A percentile compares a stretch with the other conserved stretches of the same genome.
phyloP scores from a whole-genome alignment of 1,284 basidiomycete species.

The Ustilago xerochloae region DNA sequence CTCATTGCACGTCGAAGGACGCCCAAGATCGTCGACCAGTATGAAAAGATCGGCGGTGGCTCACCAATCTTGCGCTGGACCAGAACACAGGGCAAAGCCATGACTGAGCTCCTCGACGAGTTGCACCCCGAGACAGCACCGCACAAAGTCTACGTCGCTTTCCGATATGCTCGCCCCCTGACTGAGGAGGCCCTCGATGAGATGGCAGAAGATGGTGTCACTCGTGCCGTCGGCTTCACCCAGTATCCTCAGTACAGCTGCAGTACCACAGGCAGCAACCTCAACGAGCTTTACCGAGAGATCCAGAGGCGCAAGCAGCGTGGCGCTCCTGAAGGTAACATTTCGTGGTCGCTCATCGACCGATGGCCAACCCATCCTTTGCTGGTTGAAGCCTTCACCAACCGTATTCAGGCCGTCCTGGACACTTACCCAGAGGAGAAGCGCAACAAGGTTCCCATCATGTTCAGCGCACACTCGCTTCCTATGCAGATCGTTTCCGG shows the following conservation, averaged over 20 bases:
- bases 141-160: constrained; percentile 87
- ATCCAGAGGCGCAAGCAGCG: constrained; percentile 69
- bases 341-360: constrained; percentile 98
- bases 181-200: constrained; percentile 84
- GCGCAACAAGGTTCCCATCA: constrained; percentile 81
- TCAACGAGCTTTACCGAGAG: constrained; percentile 86
- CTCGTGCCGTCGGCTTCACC: constrained; percentile 92
- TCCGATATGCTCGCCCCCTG: constrained; percentile 81
- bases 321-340: constrained; percentile 71
- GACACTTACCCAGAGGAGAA: constrained; percentile 77
- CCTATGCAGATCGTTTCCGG: constrained; percentile 75
- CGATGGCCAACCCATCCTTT: constrained; percentile 96
- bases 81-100: constrained; percentile 84
- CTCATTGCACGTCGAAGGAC: constrained; percentile 90
- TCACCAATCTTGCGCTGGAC: constrained; percentile 97
- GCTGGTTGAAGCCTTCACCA: constrained; percentile 91
- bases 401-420: constrained; percentile 86
- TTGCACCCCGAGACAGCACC: constrained; percentile 90
- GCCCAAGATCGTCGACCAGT: constrained; percentile 93
- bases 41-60: constrained; percentile 92
- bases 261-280: constrained; percentile 93
- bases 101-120: constrained; percentile 92
- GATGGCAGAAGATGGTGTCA: constrained; percentile 91
- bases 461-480: constrained; percentile 97
- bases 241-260: constrained; percentile 99